Conservation (phyloP, 805 yeast species). For the Metschnikowia cerradonensis region DNA sequence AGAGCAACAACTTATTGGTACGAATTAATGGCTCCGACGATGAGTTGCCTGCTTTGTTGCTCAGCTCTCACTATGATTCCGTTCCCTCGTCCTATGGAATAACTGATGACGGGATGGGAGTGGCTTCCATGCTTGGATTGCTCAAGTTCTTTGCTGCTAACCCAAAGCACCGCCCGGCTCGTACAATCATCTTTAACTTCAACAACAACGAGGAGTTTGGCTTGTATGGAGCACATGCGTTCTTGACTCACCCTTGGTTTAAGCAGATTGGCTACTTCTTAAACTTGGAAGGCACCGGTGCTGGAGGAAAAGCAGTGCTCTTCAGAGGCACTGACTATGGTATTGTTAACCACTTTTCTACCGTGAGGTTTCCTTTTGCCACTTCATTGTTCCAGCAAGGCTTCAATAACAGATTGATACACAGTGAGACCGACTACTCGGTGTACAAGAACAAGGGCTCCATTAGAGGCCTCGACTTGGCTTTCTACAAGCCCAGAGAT, state of each 20-base stretch:
- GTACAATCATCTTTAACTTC: constrained; percentile 78
- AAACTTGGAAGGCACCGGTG: constrained; percentile 90
- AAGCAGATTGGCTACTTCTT: constrained; percentile 58
- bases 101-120: constrained; percentile 90
- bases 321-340: constrained; percentile 82
- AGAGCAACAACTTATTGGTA: constrained; percentile 76
- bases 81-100: constrained; percentile 86
- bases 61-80: constrained; percentile 86
- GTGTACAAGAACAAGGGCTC: constrained; percentile 61
- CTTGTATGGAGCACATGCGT: constrained; percentile 72
- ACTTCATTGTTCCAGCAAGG: constrained; percentile 82
- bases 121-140: constrained; percentile 74
- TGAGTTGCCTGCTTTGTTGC: constrained; percentile 58
- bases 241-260: constrained; percentile 71
- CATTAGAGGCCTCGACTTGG: constrained; percentile 82
- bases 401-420: constrained; percentile 64
- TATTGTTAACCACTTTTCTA: constrained; percentile 53
- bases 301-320: constrained; percentile 79
- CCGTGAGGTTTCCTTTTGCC: constrained; percentile 68
- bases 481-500: constrained; percentile 81
- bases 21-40: constrained; percentile 63
- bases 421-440: constrained; percentile 82
- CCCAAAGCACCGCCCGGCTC: constrained; percentile 48
- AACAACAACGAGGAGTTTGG: constrained; percentile 91
- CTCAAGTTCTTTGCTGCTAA: constrained; percentile 42